Evolutionary conservation across 2,329 filamentous ascomycete species (phyloP).

Genomic region (Triangularia verruculosa): DNA sequence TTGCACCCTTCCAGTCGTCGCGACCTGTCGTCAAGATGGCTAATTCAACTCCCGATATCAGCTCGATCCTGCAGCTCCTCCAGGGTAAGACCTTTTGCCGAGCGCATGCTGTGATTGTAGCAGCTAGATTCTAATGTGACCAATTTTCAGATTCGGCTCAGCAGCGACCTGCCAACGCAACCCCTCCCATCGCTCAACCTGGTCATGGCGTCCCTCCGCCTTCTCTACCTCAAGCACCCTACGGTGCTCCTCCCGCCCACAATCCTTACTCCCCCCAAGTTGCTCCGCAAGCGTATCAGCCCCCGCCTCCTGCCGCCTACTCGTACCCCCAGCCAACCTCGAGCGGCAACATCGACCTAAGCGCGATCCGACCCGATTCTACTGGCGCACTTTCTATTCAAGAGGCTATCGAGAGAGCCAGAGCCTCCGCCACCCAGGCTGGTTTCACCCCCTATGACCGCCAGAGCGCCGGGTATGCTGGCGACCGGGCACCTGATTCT

Average conservation of each 20-base stretch:
- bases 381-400: constrained; percentile 80
- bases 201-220: constrained; percentile 18
- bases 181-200: constrained; percentile 24
- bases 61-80: constrained; percentile 26
- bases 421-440: constrained; percentile 76
- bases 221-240: constrained; percentile 9
- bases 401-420: constrained; percentile 81
- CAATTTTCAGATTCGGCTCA: constrained; percentile 16
- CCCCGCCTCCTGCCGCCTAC: constrained; percentile 22
- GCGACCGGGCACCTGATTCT: constrained; percentile 43
- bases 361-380: constrained; percentile 72
- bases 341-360: constrained; percentile 76
- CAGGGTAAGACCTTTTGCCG: constrained; percentile 15
- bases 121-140: not conserved
- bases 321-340: constrained; percentile 61
- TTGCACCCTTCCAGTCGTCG: not conserved
- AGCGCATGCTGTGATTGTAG: constrained; percentile 4
- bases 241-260: constrained; percentile 20
- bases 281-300: constrained; percentile 22
- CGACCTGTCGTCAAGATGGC: constrained; percentile 23
- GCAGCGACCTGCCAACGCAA: constrained; percentile 28
- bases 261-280: constrained; percentile 22
- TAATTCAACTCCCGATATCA: constrained; percentile 25
- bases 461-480: constrained; percentile 43
- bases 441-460: constrained; percentile 65